A percentile compares a stretch with the other conserved stretches of the same genome.
Evolutionary conservation across 768 basidiomycete species (phyloP).

Genomic region (Mycena rosella): DNA sequence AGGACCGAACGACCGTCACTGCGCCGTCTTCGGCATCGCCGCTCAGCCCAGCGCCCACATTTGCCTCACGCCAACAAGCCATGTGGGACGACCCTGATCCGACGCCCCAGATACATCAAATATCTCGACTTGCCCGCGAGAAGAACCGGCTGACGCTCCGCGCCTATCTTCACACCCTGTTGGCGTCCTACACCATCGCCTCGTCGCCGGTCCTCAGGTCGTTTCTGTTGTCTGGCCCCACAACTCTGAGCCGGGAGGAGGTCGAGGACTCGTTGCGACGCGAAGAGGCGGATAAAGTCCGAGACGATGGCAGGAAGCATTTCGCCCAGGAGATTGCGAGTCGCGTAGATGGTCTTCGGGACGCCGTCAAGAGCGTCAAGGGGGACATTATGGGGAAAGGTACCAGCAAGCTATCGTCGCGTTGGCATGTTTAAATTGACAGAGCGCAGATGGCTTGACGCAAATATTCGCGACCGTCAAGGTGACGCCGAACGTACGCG

Average conservation of each 20-base stretch:
- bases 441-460: conserved; percentile 81
- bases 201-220: conserved; percentile 88
- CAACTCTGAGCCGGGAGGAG: conserved; percentile 76
- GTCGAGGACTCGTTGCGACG: conserved; percentile 80
- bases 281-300: conserved; percentile 88
- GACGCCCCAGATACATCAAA: conserved; percentile 39
- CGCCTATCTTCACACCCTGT: conserved; percentile 88
- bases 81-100: conserved; percentile 35
- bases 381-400: conserved; percentile 94
- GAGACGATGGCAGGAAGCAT: conserved; percentile 88
- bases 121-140: conserved; percentile 81
- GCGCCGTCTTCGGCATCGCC: conserved; percentile 54
- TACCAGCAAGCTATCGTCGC: conserved; percentile 41
- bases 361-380: conserved; percentile 88
- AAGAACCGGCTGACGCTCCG: conserved; percentile 96
- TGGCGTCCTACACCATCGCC: conserved; percentile 78
- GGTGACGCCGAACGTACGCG: conserved; percentile 78
- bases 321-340: conserved; percentile 91
- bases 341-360: conserved; percentile 88
- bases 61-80: conserved; percentile 35
- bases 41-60: conserved; percentile 44
- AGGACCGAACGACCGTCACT: conserved; percentile 83
- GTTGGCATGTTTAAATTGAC: neutral
- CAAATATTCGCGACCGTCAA: conserved; percentile 92
- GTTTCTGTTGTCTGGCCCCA: conserved; percentile 86